Evolutionary conservation across 768 basidiomycete species (phyloP), one percentile per base, ranked within the genome.

Genomic region (Trametes cubensis): DNA sequence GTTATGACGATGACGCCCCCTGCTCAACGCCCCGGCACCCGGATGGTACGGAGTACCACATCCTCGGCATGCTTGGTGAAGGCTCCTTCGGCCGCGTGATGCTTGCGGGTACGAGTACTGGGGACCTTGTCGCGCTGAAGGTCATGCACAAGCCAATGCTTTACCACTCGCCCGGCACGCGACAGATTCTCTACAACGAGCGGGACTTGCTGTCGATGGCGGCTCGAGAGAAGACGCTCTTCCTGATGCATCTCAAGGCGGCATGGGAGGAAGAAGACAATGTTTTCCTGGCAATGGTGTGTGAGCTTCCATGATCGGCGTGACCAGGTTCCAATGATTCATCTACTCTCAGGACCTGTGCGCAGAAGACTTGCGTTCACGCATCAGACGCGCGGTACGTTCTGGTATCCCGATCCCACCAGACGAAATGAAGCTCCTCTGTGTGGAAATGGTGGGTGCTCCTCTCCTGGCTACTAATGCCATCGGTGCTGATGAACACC

Each of bases 271-370:
- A 73, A 49, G 60, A 54, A 0, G 54, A 68, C 3, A 70, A 72
- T 52, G 57, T 70, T 1, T 73, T 70, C 57, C 64, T 71, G 6
- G 69, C 66, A 13, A 71, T 72, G 71, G 72, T 72, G 46, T 28
- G 71, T 62, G 8, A n/a, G 6, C 26, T 21, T 45, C 18, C 15
- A 15, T 21, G 15, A 20, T 52, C n/a, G n/a, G n/a, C n/a, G n/a
- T n/a, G n/a, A n/a, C n/a, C n/a, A n/a, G n/a, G n/a, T n/a, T n/a
- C n/a, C n/a, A n/a, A n/a, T n/a, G n/a, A n/a, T n/a, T n/a, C n/a
- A n/a, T 2, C 11, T 48, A 18, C 15, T 10, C 28, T 10, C 46
- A 67, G 66, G 56, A 47, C 5, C 38, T 64, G 41, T 66, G 61
- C 44, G 25, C 51, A 2, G 59, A 60, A 18, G 53, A 63, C n/a